Percentiles rank a stretch among this genome's conserved stretches.
phyloP scores from a whole-genome alignment of 2,329 filamentous ascomycete species.

The Pestalotiopsis fici region DNA sequence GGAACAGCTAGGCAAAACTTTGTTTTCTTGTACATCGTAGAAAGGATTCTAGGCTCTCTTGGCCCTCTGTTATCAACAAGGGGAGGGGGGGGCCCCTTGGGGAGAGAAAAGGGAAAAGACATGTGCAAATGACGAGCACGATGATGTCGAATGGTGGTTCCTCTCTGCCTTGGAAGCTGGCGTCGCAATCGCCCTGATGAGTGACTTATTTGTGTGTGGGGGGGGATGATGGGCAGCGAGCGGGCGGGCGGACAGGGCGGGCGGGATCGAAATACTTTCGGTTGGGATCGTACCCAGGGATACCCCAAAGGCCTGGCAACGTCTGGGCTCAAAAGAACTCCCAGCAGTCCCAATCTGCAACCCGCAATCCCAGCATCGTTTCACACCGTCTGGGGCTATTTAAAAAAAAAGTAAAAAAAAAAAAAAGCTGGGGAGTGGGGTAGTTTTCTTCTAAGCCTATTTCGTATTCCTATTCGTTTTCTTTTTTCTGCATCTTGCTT shows the following conservation, averaged over 20 bases:
- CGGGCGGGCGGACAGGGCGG: too few species aligned
- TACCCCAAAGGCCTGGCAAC: neutral
- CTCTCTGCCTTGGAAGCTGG: conserved; percentile 1
- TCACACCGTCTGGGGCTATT: conserved; percentile 5
- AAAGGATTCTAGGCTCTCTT: neutral
- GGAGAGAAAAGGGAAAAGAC: neutral
- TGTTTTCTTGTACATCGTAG: neutral
- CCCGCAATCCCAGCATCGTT: neutral
- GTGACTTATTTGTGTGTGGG: neutral
- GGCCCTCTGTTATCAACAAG: neutral
- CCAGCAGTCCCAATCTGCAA: too few species aligned
- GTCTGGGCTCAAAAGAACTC: too few species aligned
- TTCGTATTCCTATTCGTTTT: neutral
- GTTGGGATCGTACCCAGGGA: conserved; percentile 1
- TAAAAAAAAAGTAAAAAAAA: neutral
- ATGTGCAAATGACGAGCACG: neutral
- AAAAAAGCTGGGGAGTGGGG: neutral
- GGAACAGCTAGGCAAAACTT: neutral
- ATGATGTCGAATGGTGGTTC: neutral
- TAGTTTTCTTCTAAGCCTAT: neutral
- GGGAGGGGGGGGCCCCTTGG: neutral
- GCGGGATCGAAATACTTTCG: neutral
- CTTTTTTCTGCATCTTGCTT: neutral
- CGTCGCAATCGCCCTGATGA: neutral
- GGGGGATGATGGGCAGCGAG: neutral